Evolutionary conservation across 148 eudicot species (phyloP).

Genomic region (Camellia sinensis): DNA sequence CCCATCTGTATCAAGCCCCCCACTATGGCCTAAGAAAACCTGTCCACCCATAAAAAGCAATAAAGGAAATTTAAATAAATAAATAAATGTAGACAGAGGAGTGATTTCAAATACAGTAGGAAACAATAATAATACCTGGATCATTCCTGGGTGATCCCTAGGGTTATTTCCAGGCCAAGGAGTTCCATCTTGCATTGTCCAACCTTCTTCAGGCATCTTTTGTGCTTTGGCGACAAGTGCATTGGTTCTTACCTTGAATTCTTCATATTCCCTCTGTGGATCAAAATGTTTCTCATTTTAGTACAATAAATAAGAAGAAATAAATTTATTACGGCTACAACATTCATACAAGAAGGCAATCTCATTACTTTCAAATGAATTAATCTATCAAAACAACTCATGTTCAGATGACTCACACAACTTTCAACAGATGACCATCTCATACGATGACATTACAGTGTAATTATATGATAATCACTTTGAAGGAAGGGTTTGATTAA

Average conservation of each 20-base stretch:
- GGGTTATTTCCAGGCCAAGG: conserved; percentile 32
- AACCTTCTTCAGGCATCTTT: conserved; percentile 28
- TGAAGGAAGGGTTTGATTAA: too few relatives aligned
- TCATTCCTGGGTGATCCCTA: conserved; percentile 30
- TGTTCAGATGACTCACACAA: neutral
- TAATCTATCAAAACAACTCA: neutral
- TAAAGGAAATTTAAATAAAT: neutral
- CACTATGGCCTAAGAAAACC: conserved; percentile 68
- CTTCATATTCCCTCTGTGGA: conserved; percentile 29
- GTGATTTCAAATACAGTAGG: neutral
- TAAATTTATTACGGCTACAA: neutral
- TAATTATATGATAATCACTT: too few relatives aligned
- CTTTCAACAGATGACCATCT: too few relatives aligned
- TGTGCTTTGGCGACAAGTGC: conserved; percentile 22
- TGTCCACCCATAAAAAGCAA: conserved; percentile 14
- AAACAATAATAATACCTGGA: conserved; percentile 20
- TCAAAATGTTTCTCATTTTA: neutral
- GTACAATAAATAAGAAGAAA: neutral
- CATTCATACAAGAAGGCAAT: too few relatives aligned
- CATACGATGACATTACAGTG: too few relatives aligned
- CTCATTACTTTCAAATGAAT: neutral
- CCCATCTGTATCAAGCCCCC: conserved; percentile 59
- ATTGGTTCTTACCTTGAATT: conserved; percentile 25
- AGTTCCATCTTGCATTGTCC: conserved; percentile 31
- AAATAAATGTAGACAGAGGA: neutral